Percentiles rank a stretch among this genome's conserved stretches.
Evolutionary conservation across 2,329 filamentous ascomycete genomes (phyloP).

Genomic region (Cladosporium austrohemisphaericum): DNA sequence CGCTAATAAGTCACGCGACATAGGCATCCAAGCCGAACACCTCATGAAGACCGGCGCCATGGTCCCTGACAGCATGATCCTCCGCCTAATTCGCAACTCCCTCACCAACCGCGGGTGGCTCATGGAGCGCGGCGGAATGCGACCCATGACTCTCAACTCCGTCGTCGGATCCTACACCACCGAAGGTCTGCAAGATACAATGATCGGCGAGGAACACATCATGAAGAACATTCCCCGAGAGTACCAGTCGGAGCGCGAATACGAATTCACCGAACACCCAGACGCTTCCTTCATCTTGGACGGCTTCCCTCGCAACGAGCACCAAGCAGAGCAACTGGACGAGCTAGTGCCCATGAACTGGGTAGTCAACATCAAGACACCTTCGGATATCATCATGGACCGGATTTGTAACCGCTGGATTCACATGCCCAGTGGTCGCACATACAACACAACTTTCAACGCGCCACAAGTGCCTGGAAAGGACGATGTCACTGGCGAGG

Average conservation of each 20-base stretch:
- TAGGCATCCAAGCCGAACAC: conserved; percentile 85
- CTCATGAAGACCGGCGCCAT: conserved; percentile 84
- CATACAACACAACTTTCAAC: conserved; percentile 95
- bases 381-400: conserved; percentile 78
- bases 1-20: conserved; percentile 9
- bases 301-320: conserved; percentile 85
- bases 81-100: conserved; percentile 88
- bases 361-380: conserved; percentile 81
- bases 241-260: conserved; percentile 32
- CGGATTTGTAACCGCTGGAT: conserved; percentile 92
- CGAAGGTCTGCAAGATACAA: conserved; percentile 6
- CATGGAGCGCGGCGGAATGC: conserved; percentile 36
- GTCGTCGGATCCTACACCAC: conserved; percentile 25
- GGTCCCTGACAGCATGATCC: conserved; percentile 87
- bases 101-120: conserved; percentile 84
- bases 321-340: conserved; percentile 75
- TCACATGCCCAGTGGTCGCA: conserved; percentile 81
- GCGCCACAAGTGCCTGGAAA: conserved; percentile 72
- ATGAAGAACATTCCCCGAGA: conserved; percentile 36
- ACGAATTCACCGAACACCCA: conserved; percentile 61
- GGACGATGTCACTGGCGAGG: conserved; percentile 89
- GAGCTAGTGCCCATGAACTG: conserved; percentile 88
- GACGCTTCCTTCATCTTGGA: conserved; percentile 90
- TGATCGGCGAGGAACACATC: conserved; percentile 35
- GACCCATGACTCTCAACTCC: conserved; percentile 44